These are phyloP conservation scores for Orbilia brochopaga DNA, from an alignment of 2,329 filamentous ascomycete species.

Conservation along the genomic window DNA sequence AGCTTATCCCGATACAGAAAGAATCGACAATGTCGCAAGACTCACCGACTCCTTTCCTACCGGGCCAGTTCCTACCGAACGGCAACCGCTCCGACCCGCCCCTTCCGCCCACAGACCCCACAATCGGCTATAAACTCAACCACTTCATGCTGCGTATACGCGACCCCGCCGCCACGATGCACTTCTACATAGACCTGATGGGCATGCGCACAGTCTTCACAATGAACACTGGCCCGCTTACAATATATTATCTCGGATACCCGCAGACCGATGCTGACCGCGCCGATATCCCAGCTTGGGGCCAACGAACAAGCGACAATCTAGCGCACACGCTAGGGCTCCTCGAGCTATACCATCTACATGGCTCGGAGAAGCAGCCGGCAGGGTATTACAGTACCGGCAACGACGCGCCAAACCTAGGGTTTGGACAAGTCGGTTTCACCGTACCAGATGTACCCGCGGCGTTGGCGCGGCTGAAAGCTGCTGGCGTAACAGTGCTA, in stretches of 20 bases:
- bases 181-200: conserved; percentile 57
- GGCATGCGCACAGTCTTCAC: conserved; percentile 57
- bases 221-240: conserved; percentile 57
- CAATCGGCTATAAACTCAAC: conserved; percentile 51
- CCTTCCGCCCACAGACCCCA: conserved; percentile 11
- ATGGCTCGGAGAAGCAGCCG: conserved; percentile 50
- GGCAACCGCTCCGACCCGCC: conserved; percentile 29
- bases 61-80: conserved; percentile 32
- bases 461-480: conserved; percentile 51
- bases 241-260: conserved; percentile 57
- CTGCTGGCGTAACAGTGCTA: conserved; percentile 27
- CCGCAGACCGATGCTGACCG: conserved; percentile 18
- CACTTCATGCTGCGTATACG: conserved; percentile 57
- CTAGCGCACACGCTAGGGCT: conserved; percentile 52
- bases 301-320: conserved; percentile 16
- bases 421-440: conserved; percentile 57
- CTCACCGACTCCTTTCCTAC: conserved; percentile 14
- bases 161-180: conserved; percentile 54
- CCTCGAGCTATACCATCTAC: conserved; percentile 57
- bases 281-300: conserved; percentile 31
- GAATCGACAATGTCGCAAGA: not conserved
- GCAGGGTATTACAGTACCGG: conserved; percentile 54
- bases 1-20: too few species aligned
- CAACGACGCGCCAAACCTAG: conserved; percentile 55
- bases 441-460: conserved; percentile 56